Evolutionary conservation across 2,329 filamentous ascomycete species (phyloP).

Genomic region (Botrytis galanthina): DNA sequence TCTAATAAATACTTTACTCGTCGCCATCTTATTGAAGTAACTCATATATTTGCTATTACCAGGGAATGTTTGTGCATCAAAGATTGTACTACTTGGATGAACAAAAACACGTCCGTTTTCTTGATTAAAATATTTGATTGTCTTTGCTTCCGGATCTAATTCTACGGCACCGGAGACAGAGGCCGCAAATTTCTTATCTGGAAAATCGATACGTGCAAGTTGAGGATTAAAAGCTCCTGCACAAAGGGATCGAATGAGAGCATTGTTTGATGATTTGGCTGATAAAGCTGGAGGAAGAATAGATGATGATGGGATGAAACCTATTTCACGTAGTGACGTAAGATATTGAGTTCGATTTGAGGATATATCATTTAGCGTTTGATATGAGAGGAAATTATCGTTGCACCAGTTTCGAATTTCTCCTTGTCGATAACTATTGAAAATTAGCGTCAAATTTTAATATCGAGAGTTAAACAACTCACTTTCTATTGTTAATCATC

Average conservation of each 20-base stretch:
- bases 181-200: slow-evolving; percentile 90
- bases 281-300: slow-evolving; percentile 41
- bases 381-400: slow-evolving; percentile 77
- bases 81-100: slow-evolving; percentile 84
- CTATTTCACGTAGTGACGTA: slow-evolving; percentile 79
- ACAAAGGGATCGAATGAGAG: slow-evolving; percentile 40
- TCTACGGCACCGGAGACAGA: slow-evolving; percentile 87
- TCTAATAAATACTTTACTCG: slow-evolving; percentile 85
- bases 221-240: slow-evolving; percentile 65
- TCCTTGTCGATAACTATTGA: slow-evolving; percentile 49
- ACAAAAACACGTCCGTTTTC: slow-evolving; percentile 87
- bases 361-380: slow-evolving; percentile 83
- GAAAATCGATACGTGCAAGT: slow-evolving; percentile 86
- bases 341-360: slow-evolving; percentile 85
- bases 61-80: slow-evolving; percentile 76
- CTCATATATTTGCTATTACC: slow-evolving; percentile 74
- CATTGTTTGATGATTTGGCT: slow-evolving; percentile 46
- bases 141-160: slow-evolving; percentile 85
- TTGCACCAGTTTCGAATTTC: slow-evolving; percentile 76
- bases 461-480: not conserved
- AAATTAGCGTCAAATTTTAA: slow-evolving; percentile 23
- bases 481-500: slow-evolving; percentile 56
- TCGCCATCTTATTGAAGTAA: slow-evolving; percentile 91
- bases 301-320: slow-evolving; percentile 59
- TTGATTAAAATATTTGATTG: slow-evolving; percentile 89